Evolutionary conservation across 371 early-diverging fungal genomes (phyloP).

Genomic region (Rhizomucor pusillus): DNA sequence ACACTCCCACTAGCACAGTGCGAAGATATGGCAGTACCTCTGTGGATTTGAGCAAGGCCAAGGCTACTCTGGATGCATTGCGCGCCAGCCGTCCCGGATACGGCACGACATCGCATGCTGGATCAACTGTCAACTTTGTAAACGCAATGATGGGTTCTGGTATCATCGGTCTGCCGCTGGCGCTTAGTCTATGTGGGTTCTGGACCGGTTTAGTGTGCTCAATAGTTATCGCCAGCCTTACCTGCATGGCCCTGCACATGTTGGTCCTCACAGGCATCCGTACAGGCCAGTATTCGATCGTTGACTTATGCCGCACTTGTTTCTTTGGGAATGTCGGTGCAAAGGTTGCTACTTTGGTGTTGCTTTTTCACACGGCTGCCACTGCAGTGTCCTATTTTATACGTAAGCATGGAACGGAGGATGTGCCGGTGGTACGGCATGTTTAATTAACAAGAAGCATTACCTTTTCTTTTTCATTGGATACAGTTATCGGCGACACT

Average conservation of each 20-base stretch:
- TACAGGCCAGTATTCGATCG: conserved; percentile 19
- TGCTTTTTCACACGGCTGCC: conserved; percentile 52
- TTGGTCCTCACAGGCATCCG: conserved; percentile 45
- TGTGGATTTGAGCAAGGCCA: neutral
- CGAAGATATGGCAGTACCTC: neutral
- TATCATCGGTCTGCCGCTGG: conserved; percentile 53
- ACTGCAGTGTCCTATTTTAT: conserved; percentile 52
- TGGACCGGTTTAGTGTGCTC: conserved; percentile 48
- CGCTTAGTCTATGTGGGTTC: conserved; percentile 51
- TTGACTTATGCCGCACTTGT: conserved; percentile 17
- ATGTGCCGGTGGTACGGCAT: neutral
- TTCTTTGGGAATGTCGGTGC: conserved; percentile 38
- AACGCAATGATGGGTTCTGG: conserved; percentile 65
- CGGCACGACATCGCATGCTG: conserved; percentile 10
- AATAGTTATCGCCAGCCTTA: conserved; percentile 34
- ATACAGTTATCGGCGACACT: conserved; percentile 49
- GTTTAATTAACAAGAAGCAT: too few species aligned
- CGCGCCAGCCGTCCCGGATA: conserved; percentile 15
- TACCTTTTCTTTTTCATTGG: neutral
- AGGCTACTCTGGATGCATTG: conserved; percentile 4
- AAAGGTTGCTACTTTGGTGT: conserved; percentile 36
- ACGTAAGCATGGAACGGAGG: conserved; percentile 16
- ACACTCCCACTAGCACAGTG: neutral
- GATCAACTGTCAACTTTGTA: conserved; percentile 39
- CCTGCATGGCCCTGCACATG: conserved; percentile 46